Conservation (phyloP, 257 asterid genomes). For the Scutellaria minor region DNA sequence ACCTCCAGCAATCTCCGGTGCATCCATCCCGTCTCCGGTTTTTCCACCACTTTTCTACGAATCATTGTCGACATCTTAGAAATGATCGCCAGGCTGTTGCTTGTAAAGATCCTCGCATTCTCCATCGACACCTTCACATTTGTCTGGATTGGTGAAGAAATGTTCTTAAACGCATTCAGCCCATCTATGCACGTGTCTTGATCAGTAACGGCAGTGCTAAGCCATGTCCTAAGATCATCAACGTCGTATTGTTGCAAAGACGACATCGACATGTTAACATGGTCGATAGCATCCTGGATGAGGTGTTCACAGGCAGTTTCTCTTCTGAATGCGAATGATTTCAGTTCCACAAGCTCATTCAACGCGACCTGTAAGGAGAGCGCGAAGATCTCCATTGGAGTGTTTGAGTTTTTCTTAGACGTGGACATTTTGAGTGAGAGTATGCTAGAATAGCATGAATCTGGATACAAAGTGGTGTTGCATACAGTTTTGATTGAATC, state of each 20-base stretch:
- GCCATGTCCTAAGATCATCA: slow-evolving; percentile 43
- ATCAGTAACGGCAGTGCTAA: slow-evolving; percentile 40
- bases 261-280: slow-evolving; percentile 36
- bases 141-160: background rate
- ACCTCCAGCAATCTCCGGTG: slow-evolving; percentile 13
- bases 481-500: slow-evolving; percentile 26
- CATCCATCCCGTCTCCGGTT: slow-evolving; percentile 6
- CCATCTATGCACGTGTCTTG: slow-evolving; percentile 41
- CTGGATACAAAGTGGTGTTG: slow-evolving; percentile 36
- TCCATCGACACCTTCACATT: slow-evolving; percentile 20
- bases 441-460: slow-evolving; percentile 46
- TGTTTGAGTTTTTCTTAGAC: background rate
- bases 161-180: slow-evolving; percentile 30
- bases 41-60: slow-evolving; percentile 14
- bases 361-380: slow-evolving; percentile 37
- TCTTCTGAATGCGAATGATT: slow-evolving; percentile 24
- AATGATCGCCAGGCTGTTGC: slow-evolving; percentile 47
- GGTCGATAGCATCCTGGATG: slow-evolving; percentile 34
- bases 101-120: slow-evolving; percentile 33
- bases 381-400: slow-evolving; percentile 31
- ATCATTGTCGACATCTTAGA: slow-evolving; percentile 24
- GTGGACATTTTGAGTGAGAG: slow-evolving; percentile 35
- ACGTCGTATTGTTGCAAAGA: background rate
- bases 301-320: slow-evolving; percentile 18
- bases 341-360: slow-evolving; percentile 29